Evolutionary conservation across 768 basidiomycete species (phyloP).

Genomic region (Calvatia gigantea): DNA sequence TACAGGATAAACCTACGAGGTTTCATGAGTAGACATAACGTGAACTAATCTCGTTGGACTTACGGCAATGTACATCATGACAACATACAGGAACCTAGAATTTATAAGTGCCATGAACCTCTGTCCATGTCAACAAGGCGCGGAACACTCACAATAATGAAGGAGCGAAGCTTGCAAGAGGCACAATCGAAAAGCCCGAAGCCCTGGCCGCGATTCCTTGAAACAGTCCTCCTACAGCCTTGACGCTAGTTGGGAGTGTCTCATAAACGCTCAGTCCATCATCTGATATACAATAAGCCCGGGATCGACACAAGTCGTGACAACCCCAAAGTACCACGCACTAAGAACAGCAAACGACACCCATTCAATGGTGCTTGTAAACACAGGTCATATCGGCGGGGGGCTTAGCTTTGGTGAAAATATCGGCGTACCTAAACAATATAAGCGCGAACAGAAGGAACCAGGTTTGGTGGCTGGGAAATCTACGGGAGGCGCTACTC

Average conservation of each 20-base stretch:
- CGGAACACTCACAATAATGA: constrained; percentile 55
- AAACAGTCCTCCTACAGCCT: constrained; percentile 44
- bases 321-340: constrained; percentile 17
- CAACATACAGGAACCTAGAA: constrained; percentile 67
- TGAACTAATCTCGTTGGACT: constrained; percentile 22
- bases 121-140: background rate
- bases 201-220: constrained; percentile 53
- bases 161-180: constrained; percentile 52
- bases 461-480: constrained; percentile 77
- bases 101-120: background rate
- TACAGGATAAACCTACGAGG: constrained; percentile 40
- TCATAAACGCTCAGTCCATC: constrained; percentile 37
- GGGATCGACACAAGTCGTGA: background rate
- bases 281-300: constrained; percentile 22
- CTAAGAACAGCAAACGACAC: constrained; percentile 63
- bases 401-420: background rate
- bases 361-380: constrained; percentile 60
- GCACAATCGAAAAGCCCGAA: constrained; percentile 49
- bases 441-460: constrained; percentile 57
- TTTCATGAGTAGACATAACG: background rate
- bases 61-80: constrained; percentile 76
- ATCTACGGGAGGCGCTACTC: constrained; percentile 26
- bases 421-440: constrained; percentile 44
- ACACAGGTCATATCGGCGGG: background rate
- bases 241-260: constrained; percentile 32